phyloP scores from a whole-genome alignment of 2,329 filamentous ascomycete genomes.

The Colletotrichum shisoi region DNA sequence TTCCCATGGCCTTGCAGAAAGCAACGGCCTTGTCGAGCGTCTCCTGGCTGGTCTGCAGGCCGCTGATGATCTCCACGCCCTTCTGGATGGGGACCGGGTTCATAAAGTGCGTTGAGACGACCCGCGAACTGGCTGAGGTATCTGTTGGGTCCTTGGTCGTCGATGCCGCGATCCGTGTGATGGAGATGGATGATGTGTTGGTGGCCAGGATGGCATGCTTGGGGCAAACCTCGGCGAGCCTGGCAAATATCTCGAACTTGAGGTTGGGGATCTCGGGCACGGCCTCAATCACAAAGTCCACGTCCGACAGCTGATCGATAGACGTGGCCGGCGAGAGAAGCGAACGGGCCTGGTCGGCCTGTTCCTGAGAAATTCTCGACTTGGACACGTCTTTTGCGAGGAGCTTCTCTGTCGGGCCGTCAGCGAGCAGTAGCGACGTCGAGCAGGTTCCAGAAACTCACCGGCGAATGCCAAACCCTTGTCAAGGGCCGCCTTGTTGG shows the following conservation, averaged over 20 bases:
- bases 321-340: constrained; percentile 75
- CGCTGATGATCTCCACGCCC: constrained; percentile 96
- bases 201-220: constrained; percentile 90
- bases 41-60: constrained; percentile 84
- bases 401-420: constrained; percentile 74
- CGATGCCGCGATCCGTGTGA: constrained; percentile 92
- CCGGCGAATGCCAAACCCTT: constrained; percentile 91
- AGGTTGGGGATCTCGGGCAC: constrained; percentile 90
- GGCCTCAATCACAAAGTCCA: constrained; percentile 97
- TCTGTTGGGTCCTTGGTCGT: constrained; percentile 81
- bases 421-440: neutral
- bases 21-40: constrained; percentile 84
- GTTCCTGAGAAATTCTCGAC: constrained; percentile 80
- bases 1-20: constrained; percentile 92
- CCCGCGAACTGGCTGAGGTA: constrained; percentile 81
- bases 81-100: constrained; percentile 97
- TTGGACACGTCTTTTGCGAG: constrained; percentile 93
- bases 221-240: constrained; percentile 81
- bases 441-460: constrained; percentile 50
- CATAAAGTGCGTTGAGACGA: constrained; percentile 98
- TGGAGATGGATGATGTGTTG: constrained; percentile 98
- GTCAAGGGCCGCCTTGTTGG: constrained; percentile 81
- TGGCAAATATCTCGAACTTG: constrained; percentile 86
- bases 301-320: constrained; percentile 78
- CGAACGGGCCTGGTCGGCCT: constrained; percentile 76